Base-by-base conservation (phyloP, 345 rosid species). In the Pistacia integerrima region DNA sequence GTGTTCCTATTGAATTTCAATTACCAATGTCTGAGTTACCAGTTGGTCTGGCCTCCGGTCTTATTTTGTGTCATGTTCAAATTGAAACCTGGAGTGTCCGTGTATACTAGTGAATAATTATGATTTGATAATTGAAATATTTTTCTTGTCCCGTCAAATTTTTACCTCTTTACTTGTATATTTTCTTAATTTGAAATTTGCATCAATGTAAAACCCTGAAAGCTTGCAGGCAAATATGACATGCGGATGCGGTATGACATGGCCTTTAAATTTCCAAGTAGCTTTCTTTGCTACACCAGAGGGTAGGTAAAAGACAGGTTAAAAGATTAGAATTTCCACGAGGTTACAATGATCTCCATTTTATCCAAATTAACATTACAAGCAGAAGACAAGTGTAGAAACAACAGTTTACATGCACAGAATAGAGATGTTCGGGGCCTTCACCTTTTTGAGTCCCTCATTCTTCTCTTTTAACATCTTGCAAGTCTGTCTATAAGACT, bases 391-490 rank as follows among this genome's bases (percentile, higher is more conserved):
- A 55, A 54, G 28, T 9, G 49, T 55, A 25, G 61, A 69, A 67
- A 35, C 70, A 58, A 33, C 5, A 8, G 74, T 46, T 78, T 76
- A 30, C 73, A 64, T 11, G 56, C 76, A 73, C 48, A n/a, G 51
- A 38, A 69, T 18, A 44, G 63, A 77, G 48, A 79, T 64, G 70
- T 63, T 70, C 55, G 28, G 36, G 61, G 78, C 77, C 80, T 48
- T 69, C 69, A 66, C 58, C 58, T 67, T 83, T 62, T 56, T 16
- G 74, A 64, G 75, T 74, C 77, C 62, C 60, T 67, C 2, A 60
- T 30, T 70, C 52, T 79, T 76, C 77, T 78, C 86, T 76, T 74
- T 71, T 68, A 1, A 79, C 82, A 76, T 58, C 67, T 72, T 22
- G 48, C 75, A 70, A 4, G 67, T 74, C 76, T 75, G 65, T 78